These are phyloP conservation scores for Leccinum uliginosum DNA, from an alignment of 768 basidiomycete genomes.

Conservation along the genomic window DNA sequence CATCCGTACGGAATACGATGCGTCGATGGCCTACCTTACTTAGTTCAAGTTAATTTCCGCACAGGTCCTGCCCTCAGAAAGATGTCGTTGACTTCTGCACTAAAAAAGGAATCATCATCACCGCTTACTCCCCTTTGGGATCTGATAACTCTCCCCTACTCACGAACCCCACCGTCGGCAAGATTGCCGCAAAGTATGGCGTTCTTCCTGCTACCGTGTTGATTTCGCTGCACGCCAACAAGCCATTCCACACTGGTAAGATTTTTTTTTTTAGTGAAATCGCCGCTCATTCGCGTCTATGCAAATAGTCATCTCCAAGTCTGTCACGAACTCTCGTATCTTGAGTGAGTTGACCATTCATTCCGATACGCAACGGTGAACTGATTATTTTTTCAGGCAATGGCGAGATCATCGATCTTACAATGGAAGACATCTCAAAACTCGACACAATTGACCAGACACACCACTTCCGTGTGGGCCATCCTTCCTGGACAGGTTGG, in stretches of 20 bases:
- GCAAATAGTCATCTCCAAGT: slow-evolving; percentile 62
- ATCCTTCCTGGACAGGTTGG: slow-evolving; percentile 61
- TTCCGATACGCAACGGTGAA: neutral
- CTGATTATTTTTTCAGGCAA: slow-evolving; percentile 41
- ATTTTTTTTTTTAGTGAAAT: neutral
- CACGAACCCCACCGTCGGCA: slow-evolving; percentile 51
- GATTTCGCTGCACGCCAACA: slow-evolving; percentile 71
- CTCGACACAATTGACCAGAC: slow-evolving; percentile 61
- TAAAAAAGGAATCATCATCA: slow-evolving; percentile 61
- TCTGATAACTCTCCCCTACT: slow-evolving; percentile 72
- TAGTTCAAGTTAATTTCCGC: neutral
- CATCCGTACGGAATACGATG: slow-evolving; percentile 49
- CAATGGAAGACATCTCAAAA: slow-evolving; percentile 54
- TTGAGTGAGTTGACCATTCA: slow-evolving; percentile 33
- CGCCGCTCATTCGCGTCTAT: neutral
- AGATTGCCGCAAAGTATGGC: slow-evolving; percentile 58
- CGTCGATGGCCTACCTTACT: neutral
- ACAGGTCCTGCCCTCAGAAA: neutral
- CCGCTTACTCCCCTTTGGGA: slow-evolving; percentile 82
- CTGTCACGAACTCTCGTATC: slow-evolving; percentile 69
- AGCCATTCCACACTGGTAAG: slow-evolving; percentile 48
- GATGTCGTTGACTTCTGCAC: slow-evolving; percentile 52
- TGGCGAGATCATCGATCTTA: slow-evolving; percentile 55
- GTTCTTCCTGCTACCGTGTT: slow-evolving; percentile 61
- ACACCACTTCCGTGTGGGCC: slow-evolving; percentile 59